Conservation (phyloP, 164 flowering plant species). For the Magnolia kwangsiensis region DNA sequence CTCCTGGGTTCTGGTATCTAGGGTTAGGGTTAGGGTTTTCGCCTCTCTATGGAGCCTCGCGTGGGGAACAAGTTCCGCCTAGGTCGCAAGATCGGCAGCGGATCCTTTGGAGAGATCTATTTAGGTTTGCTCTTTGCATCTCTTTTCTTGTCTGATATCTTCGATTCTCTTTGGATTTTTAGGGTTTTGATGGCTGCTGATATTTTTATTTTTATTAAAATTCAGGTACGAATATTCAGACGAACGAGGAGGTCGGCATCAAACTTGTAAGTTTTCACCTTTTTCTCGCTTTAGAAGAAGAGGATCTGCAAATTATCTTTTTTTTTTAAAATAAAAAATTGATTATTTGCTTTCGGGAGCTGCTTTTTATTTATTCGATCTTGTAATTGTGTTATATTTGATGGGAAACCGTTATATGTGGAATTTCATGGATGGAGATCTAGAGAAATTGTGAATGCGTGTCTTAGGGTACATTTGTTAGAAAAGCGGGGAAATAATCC, state of each 20-base stretch:
- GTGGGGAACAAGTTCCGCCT: constrained; percentile 81
- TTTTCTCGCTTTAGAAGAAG: neutral
- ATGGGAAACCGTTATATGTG: neutral
- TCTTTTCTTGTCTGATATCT: neutral
- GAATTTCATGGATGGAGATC: neutral
- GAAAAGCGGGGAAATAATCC: neutral
- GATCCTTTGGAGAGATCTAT: constrained; percentile 92
- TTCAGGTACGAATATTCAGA: constrained; percentile 81
- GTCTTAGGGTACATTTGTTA: neutral
- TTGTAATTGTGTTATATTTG: neutral
- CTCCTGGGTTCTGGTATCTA: neutral
- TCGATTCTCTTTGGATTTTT: constrained; percentile 5
- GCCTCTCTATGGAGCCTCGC: constrained; percentile 69
- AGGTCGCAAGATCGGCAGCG: constrained; percentile 91
- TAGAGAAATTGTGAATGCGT: neutral
- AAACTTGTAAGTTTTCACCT: constrained; percentile 62
- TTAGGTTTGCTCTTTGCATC: constrained; percentile 42
- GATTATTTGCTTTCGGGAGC: neutral
- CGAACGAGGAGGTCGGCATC: constrained; percentile 85
- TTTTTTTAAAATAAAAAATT: neutral
- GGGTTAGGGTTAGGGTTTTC: constrained; percentile 2
- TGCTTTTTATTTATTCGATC: neutral
- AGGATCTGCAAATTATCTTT: neutral
- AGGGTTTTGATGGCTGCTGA: neutral
- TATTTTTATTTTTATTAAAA: neutral